Percentiles rank a stretch among this genome's conserved stretches.
These are phyloP conservation scores for Raphanus raphanistrum DNA, from an alignment of 345 rosid genomes.

Conservation along the genomic window DNA sequence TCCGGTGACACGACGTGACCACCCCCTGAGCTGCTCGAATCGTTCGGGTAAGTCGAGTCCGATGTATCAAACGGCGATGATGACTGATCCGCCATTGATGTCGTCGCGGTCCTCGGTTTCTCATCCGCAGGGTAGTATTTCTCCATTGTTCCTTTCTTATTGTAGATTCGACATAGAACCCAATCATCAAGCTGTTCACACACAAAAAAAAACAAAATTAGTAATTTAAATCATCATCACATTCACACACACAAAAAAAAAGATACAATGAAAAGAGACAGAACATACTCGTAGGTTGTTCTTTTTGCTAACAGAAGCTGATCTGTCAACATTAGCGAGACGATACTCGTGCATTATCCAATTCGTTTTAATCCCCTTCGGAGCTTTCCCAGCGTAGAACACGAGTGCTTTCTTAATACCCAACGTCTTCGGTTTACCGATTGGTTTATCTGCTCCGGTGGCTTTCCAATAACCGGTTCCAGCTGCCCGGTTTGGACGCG, in stretches of 20 bases:
- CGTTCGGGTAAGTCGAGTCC: constrained; percentile 62
- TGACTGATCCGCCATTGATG: constrained; percentile 23
- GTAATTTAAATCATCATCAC: neutral
- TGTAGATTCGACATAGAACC: constrained; percentile 85
- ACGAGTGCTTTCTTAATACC: constrained; percentile 91
- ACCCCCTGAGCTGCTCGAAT: constrained; percentile 69
- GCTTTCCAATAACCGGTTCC: constrained; percentile 95
- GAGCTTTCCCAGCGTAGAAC: constrained; percentile 92
- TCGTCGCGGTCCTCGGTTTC: constrained; percentile 23
- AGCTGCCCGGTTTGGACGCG: constrained; percentile 87
- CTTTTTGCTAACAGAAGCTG: constrained; percentile 57
- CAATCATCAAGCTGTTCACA: constrained; percentile 78
- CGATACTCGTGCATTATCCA: constrained; percentile 99
- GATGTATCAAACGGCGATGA: constrained; percentile 51
- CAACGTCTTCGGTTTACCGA: constrained; percentile 74
- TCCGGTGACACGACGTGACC: constrained; percentile 73
- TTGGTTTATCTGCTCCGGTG: constrained; percentile 92
- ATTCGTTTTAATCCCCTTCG: constrained; percentile 75
- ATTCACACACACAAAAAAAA: neutral
- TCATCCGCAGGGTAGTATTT: constrained; percentile 39
- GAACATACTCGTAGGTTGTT: constrained; percentile 63
- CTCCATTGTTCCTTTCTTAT: constrained; percentile 82
- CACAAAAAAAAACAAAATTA: constrained; percentile 4
- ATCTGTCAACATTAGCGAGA: constrained; percentile 80
- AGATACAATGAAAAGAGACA: neutral